Percentiles rank a stretch among this genome's conserved stretches.
These are phyloP conservation scores for Solanum pennellii DNA, from an alignment of 257 asterid species.

Conservation along the genomic window DNA sequence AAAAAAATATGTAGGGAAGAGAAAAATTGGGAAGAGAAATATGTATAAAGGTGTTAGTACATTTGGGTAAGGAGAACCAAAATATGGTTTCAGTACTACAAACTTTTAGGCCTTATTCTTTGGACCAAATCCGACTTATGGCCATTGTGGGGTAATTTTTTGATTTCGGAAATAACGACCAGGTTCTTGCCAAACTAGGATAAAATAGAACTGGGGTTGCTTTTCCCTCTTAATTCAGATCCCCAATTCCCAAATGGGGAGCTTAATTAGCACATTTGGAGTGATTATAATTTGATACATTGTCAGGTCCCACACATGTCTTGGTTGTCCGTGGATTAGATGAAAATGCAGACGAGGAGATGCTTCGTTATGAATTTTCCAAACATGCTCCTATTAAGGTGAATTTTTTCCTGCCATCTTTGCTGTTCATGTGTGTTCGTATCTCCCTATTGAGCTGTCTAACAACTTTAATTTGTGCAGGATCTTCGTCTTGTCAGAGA, in stretches of 20 bases:
- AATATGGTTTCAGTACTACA: neutral
- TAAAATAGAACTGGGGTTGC: neutral
- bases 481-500: slow-evolving; percentile 95
- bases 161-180: neutral
- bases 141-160: neutral
- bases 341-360: slow-evolving; percentile 98
- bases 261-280: neutral
- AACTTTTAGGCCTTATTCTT: neutral
- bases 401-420: neutral
- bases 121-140: neutral
- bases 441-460: slow-evolving; percentile 6
- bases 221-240: neutral
- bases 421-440: neutral
- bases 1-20: neutral
- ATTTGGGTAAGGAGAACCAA: neutral
- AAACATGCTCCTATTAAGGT: slow-evolving; percentile 98
- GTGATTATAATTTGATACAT: neutral
- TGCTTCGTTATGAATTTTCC: slow-evolving; percentile 95
- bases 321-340: slow-evolving; percentile 98
- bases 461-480: slow-evolving; percentile 31
- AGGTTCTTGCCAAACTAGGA: neutral
- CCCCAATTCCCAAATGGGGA: neutral
- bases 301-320: slow-evolving; percentile 91
- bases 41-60: neutral
- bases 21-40: neutral